Percentiles rank a stretch among this genome's conserved stretches.
phyloP scores from a whole-genome alignment of 2,329 filamentous ascomycete genomes.

The Chrysoporthe austroafricana region DNA sequence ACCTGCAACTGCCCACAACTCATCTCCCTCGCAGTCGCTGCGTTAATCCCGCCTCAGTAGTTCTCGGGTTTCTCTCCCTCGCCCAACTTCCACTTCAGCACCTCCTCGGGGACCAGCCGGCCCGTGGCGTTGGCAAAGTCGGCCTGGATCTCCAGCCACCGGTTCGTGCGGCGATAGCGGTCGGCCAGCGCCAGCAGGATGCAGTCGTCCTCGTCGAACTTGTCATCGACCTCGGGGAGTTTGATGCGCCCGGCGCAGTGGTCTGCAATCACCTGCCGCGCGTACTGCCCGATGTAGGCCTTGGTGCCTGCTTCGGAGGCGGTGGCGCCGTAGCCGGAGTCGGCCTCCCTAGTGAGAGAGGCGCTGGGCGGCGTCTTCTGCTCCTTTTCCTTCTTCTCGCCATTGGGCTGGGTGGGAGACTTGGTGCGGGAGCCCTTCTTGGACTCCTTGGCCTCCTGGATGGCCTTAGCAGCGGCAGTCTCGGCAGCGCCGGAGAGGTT shows the following conservation, averaged over 20 bases:
- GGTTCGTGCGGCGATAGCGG: constrained; percentile 38
- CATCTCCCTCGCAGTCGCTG: background rate
- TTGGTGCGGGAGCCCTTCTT: constrained; percentile 17
- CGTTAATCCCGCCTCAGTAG: constrained; percentile 8
- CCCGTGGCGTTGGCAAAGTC: constrained; percentile 50
- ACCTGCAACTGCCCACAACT: background rate
- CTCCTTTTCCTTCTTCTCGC: constrained; percentile 11
- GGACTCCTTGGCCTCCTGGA: background rate
- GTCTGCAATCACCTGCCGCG: constrained; percentile 4
- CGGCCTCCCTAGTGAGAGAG: constrained; percentile 19
- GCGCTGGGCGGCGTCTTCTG: constrained; percentile 14
- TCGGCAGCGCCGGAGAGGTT: background rate
- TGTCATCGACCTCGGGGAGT: constrained; percentile 23
- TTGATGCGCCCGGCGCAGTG: constrained; percentile 6
- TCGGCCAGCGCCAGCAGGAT: constrained; percentile 42
- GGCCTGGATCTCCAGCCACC: constrained; percentile 49
- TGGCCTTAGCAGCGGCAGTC: background rate
- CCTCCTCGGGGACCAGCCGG: constrained; percentile 43
- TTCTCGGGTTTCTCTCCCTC: constrained; percentile 33
- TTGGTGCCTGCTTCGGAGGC: constrained; percentile 26
- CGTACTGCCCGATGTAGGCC: constrained; percentile 25
- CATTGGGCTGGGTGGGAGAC: constrained; percentile 19
- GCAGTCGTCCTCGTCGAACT: constrained; percentile 29
- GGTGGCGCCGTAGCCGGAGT: constrained; percentile 34
- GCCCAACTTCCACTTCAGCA: constrained; percentile 43